Percentiles rank a stretch among this genome's conserved stretches.
These are phyloP conservation scores for Linnemannia zychae DNA, from an alignment of 192 early-diverging fungal species.

Conservation along the genomic window DNA sequence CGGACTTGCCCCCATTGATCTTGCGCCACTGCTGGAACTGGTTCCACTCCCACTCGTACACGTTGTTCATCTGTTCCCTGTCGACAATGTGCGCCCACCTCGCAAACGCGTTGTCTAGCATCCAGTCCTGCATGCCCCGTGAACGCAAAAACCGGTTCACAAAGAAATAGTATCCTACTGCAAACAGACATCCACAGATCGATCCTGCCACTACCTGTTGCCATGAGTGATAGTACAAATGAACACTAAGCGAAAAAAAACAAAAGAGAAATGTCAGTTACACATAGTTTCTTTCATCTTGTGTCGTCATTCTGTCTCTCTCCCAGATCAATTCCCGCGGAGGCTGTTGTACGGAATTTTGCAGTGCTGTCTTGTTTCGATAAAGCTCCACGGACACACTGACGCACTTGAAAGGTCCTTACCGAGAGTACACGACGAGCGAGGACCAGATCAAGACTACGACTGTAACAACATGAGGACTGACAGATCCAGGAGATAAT, in stretches of 20 bases:
- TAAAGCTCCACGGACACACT: neutral
- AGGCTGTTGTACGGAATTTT: neutral
- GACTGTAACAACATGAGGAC: slow-evolving; percentile 23
- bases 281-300: neutral
- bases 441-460: slow-evolving; percentile 33
- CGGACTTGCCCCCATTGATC: slow-evolving; percentile 20
- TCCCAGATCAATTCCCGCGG: neutral
- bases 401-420: neutral
- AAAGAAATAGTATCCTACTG: slow-evolving; percentile 69
- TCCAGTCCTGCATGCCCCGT: slow-evolving; percentile 55
- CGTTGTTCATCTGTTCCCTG: slow-evolving; percentile 33
- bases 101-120: slow-evolving; percentile 41
- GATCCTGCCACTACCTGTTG: slow-evolving; percentile 78
- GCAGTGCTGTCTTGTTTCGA: neutral
- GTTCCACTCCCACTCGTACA: slow-evolving; percentile 48
- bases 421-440: slow-evolving; percentile 51
- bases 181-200: slow-evolving; percentile 68
- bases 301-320: neutral
- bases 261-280: neutral
- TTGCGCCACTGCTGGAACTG: slow-evolving; percentile 51
- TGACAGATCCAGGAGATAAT: slow-evolving; percentile 14
- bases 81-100: slow-evolving; percentile 32
- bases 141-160: slow-evolving; percentile 57
- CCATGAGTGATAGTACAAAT: slow-evolving; percentile 79
- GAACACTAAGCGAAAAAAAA: slow-evolving; percentile 61